Conservation (phyloP, 1,284 basidiomycete genomes). For the Microbotryum violaceum region DNA sequence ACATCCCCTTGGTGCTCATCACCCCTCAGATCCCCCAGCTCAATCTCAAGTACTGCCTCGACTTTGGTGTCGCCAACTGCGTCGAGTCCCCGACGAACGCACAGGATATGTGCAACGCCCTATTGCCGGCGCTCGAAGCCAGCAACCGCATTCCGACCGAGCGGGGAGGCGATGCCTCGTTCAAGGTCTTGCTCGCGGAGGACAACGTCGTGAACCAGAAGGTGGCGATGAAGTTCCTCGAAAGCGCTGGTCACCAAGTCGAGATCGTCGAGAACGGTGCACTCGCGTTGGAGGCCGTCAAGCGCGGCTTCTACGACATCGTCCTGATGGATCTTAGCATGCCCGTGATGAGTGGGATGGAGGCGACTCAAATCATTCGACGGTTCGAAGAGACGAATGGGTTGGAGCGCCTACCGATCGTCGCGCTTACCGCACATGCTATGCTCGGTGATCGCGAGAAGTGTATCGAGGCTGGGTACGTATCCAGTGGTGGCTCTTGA, state of each 20-base stretch:
- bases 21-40: constrained; percentile 51
- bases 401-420: constrained; percentile 75
- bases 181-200: constrained; percentile 93
- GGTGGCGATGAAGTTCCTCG: constrained; percentile 90
- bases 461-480: constrained; percentile 70
- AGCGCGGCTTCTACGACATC: constrained; percentile 58
- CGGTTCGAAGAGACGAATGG: constrained; percentile 68
- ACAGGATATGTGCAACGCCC: constrained; percentile 83
- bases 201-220: constrained; percentile 98
- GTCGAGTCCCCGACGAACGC: constrained; percentile 80
- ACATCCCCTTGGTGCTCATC: constrained; percentile 94
- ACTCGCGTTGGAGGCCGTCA: constrained; percentile 81
- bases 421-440: constrained; percentile 59
- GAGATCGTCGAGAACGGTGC: constrained; percentile 98
- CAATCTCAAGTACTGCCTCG: constrained; percentile 39
- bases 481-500: not conserved
- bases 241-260: constrained; percentile 91
- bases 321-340: constrained; percentile 93
- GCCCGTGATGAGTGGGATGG: constrained; percentile 94
- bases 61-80: constrained; percentile 69
- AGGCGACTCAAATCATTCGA: constrained; percentile 64
- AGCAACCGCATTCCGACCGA: constrained; percentile 36
- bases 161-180: constrained; percentile 59
- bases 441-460: constrained; percentile 95
- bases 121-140: constrained; percentile 89